Conservation (phyloP, 2,329 filamentous ascomycete genomes). For the Scytalidium sp. region DNA sequence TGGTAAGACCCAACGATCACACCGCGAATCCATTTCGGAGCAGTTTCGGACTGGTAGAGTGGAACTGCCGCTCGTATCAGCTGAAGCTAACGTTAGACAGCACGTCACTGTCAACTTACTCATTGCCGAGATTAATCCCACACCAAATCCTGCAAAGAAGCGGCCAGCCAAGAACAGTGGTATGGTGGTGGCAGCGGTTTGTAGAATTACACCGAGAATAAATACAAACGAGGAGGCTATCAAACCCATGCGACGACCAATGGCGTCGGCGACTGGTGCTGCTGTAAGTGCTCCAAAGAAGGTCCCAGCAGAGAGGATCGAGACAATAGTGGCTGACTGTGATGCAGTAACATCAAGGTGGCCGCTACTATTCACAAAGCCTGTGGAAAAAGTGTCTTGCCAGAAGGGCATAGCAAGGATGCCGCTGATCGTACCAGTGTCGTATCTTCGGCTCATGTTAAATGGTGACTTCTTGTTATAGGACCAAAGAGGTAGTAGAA, state of each 20-base stretch:
- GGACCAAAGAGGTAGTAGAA: too few species aligned
- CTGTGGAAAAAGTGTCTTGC: slow-evolving; percentile 50
- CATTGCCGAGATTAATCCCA: slow-evolving; percentile 69
- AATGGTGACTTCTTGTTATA: too few species aligned
- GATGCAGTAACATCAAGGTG: slow-evolving; percentile 46
- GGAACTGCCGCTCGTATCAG: slow-evolving; percentile 45
- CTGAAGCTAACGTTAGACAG: slow-evolving; percentile 4
- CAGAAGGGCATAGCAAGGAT: slow-evolving; percentile 58
- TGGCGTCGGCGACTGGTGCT: slow-evolving; percentile 58
- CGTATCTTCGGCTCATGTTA: too few species aligned
- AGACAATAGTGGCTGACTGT: slow-evolving; percentile 64
- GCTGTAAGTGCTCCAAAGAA: slow-evolving; percentile 69
- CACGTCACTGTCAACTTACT: slow-evolving; percentile 36
- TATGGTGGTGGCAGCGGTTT: slow-evolving; percentile 60
- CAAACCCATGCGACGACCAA: slow-evolving; percentile 64
- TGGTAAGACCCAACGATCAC: slow-evolving; percentile 70
- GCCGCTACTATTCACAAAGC: slow-evolving; percentile 40
- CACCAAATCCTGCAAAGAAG: slow-evolving; percentile 71
- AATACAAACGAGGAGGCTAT: slow-evolving; percentile 63
- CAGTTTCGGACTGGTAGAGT: slow-evolving; percentile 69
- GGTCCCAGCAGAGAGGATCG: slow-evolving; percentile 75
- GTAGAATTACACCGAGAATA: slow-evolving; percentile 63
- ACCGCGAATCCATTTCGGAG: slow-evolving; percentile 71
- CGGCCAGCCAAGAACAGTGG: slow-evolving; percentile 68
- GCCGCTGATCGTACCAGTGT: slow-evolving; percentile 56